Evolutionary conservation across 371 early-diverging fungal species (phyloP), one percentile per base, ranked within the genome.

Genomic region (Mortierella sp.): DNA sequence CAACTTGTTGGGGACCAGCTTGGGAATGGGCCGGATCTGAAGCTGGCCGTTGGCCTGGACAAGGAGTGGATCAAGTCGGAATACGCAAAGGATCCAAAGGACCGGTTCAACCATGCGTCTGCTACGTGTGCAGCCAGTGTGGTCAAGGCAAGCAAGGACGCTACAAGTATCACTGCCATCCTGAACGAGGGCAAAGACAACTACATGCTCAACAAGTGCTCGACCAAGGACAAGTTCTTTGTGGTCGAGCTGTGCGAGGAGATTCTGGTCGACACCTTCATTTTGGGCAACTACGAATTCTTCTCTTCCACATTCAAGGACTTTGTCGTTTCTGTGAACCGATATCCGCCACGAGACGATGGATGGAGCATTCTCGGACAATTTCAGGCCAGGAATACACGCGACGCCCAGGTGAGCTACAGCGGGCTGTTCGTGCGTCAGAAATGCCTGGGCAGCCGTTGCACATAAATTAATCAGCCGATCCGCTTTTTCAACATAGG

Each of bases 271-370:
- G 97, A 98, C 87, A 93, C 96, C 0, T 86, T 99, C 54, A 92
- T 95, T 14, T 83, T 99, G 82, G 98, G 96, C 71, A 98, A 98
- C 87, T 97, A 95, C 74, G 99, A 99, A 87, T 98, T 97, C 83
- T 99, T 98, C 82, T 96, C 97, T 0, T 97, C 97, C 51, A 98
- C 96, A 1, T 98, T 98, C 88, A 95, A 94, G 82, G 95, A 97
- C 69, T 93, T 98, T 80, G 88, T 92, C 48, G 93, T 98, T 1
- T 95, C 91, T 70, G 95, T 95, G 43, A 93, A 96, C 51, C 88
- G 93, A 26, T 98, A 98, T 81, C 98, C 98, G 14, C 95, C 98
- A 16, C 91, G 92, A 77, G 86, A 92, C 44, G 85, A 87, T 53
- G 93, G 92, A 34, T 99, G 98, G 99, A 87, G 90, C 43, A 72